Percentiles rank a stretch among this genome's conserved stretches.
phyloP scores from a whole-genome alignment of 768 basidiomycete species.

The Boletus sp. region DNA sequence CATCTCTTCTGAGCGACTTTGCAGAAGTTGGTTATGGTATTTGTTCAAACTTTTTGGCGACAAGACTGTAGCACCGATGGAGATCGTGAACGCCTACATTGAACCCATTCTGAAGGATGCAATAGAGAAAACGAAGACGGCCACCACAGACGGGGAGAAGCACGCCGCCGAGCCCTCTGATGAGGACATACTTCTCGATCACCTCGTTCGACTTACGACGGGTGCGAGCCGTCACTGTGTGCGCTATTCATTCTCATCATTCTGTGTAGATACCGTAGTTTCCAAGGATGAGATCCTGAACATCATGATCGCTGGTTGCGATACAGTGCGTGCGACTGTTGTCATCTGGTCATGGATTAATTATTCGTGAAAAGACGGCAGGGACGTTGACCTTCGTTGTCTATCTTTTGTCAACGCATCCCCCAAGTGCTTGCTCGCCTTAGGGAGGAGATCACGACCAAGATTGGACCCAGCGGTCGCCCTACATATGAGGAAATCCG shows the following conservation, averaged over 20 bases:
- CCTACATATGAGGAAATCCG: conserved; percentile 56
- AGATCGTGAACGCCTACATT: conserved; percentile 50
- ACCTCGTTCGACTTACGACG: conserved; percentile 54
- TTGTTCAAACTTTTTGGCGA: conserved; percentile 50
- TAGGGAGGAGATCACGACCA: conserved; percentile 52
- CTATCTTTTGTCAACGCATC: conserved; percentile 52
- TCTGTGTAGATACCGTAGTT: conserved; percentile 23
- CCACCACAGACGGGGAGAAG: conserved; percentile 18
- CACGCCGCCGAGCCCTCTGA: conserved; percentile 34
- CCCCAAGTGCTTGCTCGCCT: conserved; percentile 44
- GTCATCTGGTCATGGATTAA: neutral
- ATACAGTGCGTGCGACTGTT: conserved; percentile 16
- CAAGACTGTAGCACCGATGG: conserved; percentile 47
- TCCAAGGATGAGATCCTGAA: conserved; percentile 35
- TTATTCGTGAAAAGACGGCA: conserved; percentile 36
- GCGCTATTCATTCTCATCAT: conserved; percentile 14
- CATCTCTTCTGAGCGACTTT: conserved; percentile 41
- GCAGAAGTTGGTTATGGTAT: conserved; percentile 53
- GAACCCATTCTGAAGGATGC: conserved; percentile 47
- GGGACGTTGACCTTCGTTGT: conserved; percentile 35
- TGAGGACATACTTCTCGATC: conserved; percentile 52
- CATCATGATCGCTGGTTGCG: conserved; percentile 34
- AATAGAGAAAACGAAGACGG: conserved; percentile 39
- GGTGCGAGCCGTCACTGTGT: conserved; percentile 21
- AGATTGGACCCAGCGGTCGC: conserved; percentile 46